phyloP scores from a whole-genome alignment of 176 grass and related monocot species.

The Carex myosuroides region DNA sequence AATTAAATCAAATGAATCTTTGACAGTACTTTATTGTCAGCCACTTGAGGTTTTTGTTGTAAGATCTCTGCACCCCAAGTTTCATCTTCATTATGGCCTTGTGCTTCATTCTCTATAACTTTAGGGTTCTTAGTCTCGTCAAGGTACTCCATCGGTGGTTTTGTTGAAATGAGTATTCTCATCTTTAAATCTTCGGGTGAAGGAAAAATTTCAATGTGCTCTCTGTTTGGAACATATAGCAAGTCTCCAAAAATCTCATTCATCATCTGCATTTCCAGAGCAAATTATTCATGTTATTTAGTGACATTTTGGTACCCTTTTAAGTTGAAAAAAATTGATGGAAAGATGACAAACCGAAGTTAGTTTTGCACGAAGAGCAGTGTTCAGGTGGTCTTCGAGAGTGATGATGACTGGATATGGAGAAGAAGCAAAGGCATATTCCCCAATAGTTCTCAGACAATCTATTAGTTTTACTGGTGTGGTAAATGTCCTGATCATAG shows the following conservation, averaged over 20 bases:
- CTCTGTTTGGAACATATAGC: constrained; percentile 33
- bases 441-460: constrained; percentile 55
- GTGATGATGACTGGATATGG: constrained; percentile 86
- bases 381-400: constrained; percentile 75
- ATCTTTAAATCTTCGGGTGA: constrained; percentile 58
- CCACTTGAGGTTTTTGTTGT: constrained; percentile 13
- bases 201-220: constrained; percentile 41
- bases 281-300: neutral
- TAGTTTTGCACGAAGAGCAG: constrained; percentile 54
- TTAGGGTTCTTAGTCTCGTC: constrained; percentile 18
- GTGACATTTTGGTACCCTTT: neutral
- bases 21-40: constrained; percentile 14
- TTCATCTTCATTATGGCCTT: constrained; percentile 12
- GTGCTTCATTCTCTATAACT: constrained; percentile 18
- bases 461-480: constrained; percentile 50
- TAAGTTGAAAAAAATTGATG: neutral
- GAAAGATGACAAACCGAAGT: constrained; percentile 33
- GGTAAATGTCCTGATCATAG: constrained; percentile 51
- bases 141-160: constrained; percentile 65
- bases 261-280: constrained; percentile 38
- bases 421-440: constrained; percentile 57
- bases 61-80: constrained; percentile 59
- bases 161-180: constrained; percentile 72
- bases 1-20: neutral
- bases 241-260: constrained; percentile 53